Base-by-base conservation (phyloP, 2,329 filamentous ascomycete genomes). In the Colletotrichum sp. region DNA sequence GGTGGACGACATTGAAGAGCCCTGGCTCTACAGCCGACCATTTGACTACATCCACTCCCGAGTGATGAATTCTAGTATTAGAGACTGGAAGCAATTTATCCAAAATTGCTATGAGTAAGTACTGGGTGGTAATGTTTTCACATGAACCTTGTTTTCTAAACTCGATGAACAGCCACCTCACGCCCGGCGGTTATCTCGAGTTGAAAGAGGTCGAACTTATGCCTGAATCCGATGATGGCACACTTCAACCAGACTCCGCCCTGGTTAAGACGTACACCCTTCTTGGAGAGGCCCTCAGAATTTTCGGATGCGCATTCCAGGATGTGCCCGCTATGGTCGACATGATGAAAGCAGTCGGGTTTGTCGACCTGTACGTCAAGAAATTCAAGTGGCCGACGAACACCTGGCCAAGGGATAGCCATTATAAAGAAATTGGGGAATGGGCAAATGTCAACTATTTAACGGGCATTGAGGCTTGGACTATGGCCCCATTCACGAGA, bases 11-110 rank as follows among this genome's bases (percentile, higher is more conserved):
- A 76, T 80, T 1, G 82, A 84, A 24, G 78, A 81, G 59, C 76
- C 79, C 52, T 86, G 84, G 84, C 78, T 80, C 8, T 85, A 76
- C 26, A 71, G 75, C n/a, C 44, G 77, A 2, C 77, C 79, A 2
- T 85, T 85, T 57, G 84, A 86, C 73, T 84, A 81, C 68, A 82
- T 85, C 52, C 81, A 84, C 67, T 76, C 68, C 12, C 80, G 83
- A 34, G 80, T 81, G 72, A 80, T 85, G 77, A 80, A 78, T 2
- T 81, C 79, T 5, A 78, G 78, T 30, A 79, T 85, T 39, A 6
- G 57, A 8, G 75, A 81, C 57, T 81, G 78, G 78, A 76, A 68
- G 10, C 73, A 72, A 26, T 76, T 81, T 63, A 77, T 81, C 32
- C 55, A 34, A 6, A 36, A 12, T 6, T 5, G n/a, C 13, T 68